Percentiles rank a stretch among this genome's conserved stretches.
phyloP scores from a whole-genome alignment of 768 basidiomycete species.

The Amanita exitialis region DNA sequence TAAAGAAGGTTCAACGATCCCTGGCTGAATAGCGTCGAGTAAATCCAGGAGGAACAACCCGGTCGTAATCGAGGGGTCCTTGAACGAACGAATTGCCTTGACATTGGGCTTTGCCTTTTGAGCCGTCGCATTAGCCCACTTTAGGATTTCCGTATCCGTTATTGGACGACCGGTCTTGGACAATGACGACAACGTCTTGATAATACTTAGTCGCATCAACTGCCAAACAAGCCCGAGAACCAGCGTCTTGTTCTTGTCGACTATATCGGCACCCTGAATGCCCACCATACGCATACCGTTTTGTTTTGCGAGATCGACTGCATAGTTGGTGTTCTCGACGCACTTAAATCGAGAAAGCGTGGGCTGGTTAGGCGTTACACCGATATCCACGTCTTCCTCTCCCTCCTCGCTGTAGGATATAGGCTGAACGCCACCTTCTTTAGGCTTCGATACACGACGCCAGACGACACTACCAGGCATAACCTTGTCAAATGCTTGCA shows the following conservation, averaged over 20 bases:
- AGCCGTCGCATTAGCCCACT: slow-evolving; percentile 91
- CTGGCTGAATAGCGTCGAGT: slow-evolving; percentile 83
- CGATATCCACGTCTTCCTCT: slow-evolving; percentile 72
- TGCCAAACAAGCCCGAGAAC: slow-evolving; percentile 98
- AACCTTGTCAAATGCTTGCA: slow-evolving; percentile 97
- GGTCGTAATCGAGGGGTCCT: slow-evolving; percentile 82
- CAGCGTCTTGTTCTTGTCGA: slow-evolving; percentile 86
- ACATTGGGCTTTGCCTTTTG: slow-evolving; percentile 53
- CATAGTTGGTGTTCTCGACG: slow-evolving; percentile 98
- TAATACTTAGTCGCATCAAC: slow-evolving; percentile 92
- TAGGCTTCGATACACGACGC: slow-evolving; percentile 94
- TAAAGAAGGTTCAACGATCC: slow-evolving; percentile 87
- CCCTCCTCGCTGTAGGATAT: slow-evolving; percentile 28
- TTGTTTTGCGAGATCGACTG: slow-evolving; percentile 84
- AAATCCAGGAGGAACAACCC: slow-evolving; percentile 92
- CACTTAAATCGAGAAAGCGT: slow-evolving; percentile 92
- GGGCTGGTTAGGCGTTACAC: slow-evolving; percentile 75
- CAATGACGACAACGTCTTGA: slow-evolving; percentile 76
- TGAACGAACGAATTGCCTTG: slow-evolving; percentile 80
- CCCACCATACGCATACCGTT: slow-evolving; percentile 94
- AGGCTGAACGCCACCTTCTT: slow-evolving; percentile 41
- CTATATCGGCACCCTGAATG: slow-evolving; percentile 96
- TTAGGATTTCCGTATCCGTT: slow-evolving; percentile 88
- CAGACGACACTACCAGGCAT: slow-evolving; percentile 87
- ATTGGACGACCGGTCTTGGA: slow-evolving; percentile 66